These are phyloP conservation scores for Isoetes engelmannii DNA, from an alignment of 83 land plant species.

Conservation along the genomic window DNA sequence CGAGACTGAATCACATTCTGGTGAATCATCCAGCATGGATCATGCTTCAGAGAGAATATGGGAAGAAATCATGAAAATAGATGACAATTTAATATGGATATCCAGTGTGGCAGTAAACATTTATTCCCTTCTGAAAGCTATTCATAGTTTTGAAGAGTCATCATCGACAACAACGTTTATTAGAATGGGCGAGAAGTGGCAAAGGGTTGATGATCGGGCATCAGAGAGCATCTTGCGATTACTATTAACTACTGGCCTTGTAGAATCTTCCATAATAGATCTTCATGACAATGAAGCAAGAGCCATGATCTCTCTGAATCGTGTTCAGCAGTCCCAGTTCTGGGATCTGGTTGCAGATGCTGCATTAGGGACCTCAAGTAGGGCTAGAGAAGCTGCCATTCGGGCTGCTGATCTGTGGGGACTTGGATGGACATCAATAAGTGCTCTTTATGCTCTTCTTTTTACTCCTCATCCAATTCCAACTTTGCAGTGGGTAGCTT, in stretches of 20 bases:
- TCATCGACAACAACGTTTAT: constrained; percentile 20
- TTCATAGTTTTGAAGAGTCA: constrained; percentile 20
- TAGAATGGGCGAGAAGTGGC: constrained; percentile 32
- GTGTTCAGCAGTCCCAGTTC: constrained; percentile 36
- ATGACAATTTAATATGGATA: constrained; percentile 23
- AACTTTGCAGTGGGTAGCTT: constrained; percentile 66
- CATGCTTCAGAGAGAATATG: constrained; percentile 5
- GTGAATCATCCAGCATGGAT: constrained; percentile 7
- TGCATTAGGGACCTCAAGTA: constrained; percentile 40
- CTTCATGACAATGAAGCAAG: constrained; percentile 34
- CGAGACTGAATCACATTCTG: background rate
- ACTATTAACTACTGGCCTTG: constrained; percentile 65
- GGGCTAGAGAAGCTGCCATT: constrained; percentile 55
- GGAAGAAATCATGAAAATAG: constrained; percentile 22
- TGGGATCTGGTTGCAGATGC: constrained; percentile 62
- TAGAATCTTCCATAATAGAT: constrained; percentile 64
- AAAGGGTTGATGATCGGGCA: constrained; percentile 31
- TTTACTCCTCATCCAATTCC: constrained; percentile 57
- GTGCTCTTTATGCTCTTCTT: constrained; percentile 67
- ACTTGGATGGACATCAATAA: constrained; percentile 64
- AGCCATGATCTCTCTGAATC: constrained; percentile 33
- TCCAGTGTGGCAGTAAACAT: constrained; percentile 48
- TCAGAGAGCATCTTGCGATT: constrained; percentile 63
- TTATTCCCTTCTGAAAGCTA: constrained; percentile 34
- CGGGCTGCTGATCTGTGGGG: constrained; percentile 85